Conservation (phyloP, 805 yeast genomes). For the Lachancea mirantina region DNA sequence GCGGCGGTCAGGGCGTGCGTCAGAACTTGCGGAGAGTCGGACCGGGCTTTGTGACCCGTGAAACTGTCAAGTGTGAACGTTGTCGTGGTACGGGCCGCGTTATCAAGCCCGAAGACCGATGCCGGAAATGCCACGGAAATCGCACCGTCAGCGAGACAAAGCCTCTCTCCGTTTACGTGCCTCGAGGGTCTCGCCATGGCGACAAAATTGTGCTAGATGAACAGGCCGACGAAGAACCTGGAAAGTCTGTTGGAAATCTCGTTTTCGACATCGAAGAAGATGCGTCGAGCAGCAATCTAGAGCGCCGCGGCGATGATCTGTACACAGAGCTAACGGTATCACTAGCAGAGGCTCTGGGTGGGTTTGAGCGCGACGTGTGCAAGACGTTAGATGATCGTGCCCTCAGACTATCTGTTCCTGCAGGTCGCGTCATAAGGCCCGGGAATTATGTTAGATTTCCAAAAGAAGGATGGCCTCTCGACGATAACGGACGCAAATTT, state of each 20-base stretch:
- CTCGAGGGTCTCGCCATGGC: conserved; percentile 58
- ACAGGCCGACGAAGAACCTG: conserved; percentile 74
- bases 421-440: conserved; percentile 78
- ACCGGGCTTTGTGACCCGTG: conserved; percentile 67
- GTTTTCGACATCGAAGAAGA: conserved; percentile 51
- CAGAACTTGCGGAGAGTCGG: conserved; percentile 57
- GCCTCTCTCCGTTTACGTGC: conserved; percentile 67
- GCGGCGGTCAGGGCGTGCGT: conserved; percentile 66
- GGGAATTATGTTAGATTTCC: conserved; percentile 57
- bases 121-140: conserved; percentile 69
- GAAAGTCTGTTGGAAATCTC: conserved; percentile 71
- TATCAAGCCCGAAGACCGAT: conserved; percentile 49
- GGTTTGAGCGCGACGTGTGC: conserved; percentile 57
- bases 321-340: conserved; percentile 54
- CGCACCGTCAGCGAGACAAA: conserved; percentile 58
- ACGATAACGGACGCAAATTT: conserved; percentile 27
- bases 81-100: conserved; percentile 69
- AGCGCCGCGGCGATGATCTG: conserved; percentile 57
- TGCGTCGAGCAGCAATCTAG: conserved; percentile 40
- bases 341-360: conserved; percentile 77
- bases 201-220: conserved; percentile 56
- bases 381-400: conserved; percentile 78
- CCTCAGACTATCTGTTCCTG: conserved; percentile 54
- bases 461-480: conserved; percentile 80
- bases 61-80: conserved; percentile 49